Base-by-base conservation (phyloP, 192 early-diverging fungal species). In the Rhizophlyctis rosea region DNA sequence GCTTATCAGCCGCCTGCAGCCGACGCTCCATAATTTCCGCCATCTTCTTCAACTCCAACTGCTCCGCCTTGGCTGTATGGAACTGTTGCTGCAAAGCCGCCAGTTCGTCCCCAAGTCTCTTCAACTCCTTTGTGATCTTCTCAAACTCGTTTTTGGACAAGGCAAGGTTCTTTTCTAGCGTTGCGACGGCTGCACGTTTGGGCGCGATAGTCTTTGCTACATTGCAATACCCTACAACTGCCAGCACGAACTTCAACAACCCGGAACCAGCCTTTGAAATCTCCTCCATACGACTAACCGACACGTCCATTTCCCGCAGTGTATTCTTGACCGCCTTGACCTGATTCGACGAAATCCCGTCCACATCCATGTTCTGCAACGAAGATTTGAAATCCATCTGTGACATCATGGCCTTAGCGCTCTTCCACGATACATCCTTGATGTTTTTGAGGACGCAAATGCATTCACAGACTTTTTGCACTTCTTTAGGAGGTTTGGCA, bases 341-440 rank as follows among this genome's bases (percentile, higher is more conserved):
- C 57, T 84, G 82, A 27, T 67, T 63, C 31, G 61, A 63, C 13
- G 80, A 78, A 29, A 84, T 84, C 24, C 58, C 69, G 55, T 84
- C 82, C 1, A 84, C 78, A 59, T 84, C 80, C 55, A 84, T 50
- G 2, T 59, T 30, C 34, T 70, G 69, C 23, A 84, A 62, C 3
- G 82, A 84, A 3, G 82, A 71, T 50, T 84, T 84, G 64, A 84
- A 84, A 56, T 84, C 82, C 48, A 66, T 76, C 29, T 76, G 73
- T 0, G 80, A 82, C 82, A 84, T 84, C 82, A 84, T 84, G 21
- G 70, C 73, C 53, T 84, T 84, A 3, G 82, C 82, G 52, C 77
- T 80, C 69, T 84, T 84, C 82, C 82, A 84, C 9, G 82, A 84
- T 2, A 84, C 78, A 67, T 84, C 82, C 48, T 84, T 84, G 67